These are phyloP conservation scores for Luffa aegyptiaca DNA, from an alignment of 306 rosid genomes.

Conservation along the genomic window DNA sequence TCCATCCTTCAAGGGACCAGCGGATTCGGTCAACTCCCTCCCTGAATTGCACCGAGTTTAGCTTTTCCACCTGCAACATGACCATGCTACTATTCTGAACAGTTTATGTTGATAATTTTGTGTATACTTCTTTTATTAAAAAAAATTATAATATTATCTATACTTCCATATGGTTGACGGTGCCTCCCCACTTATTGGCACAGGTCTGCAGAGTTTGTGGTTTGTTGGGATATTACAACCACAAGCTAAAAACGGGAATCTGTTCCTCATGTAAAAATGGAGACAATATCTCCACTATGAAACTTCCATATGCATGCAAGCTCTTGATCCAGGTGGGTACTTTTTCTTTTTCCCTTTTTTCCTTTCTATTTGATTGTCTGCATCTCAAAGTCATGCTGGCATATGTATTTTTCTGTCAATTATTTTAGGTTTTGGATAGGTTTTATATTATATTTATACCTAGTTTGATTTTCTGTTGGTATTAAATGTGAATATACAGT, in stretches of 20 bases:
- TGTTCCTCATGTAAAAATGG: slow-evolving; percentile 87
- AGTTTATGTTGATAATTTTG: neutral
- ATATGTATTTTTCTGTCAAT: neutral
- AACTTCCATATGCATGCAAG: slow-evolving; percentile 96
- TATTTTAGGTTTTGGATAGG: neutral
- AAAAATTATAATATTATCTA: neutral
- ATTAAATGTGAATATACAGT: neutral
- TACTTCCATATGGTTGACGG: slow-evolving; percentile 6
- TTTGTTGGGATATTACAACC: slow-evolving; percentile 78
- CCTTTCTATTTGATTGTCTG: neutral
- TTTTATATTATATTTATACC: neutral
- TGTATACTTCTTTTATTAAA: neutral
- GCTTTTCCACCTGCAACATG: too few relatives aligned
- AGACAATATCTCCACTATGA: slow-evolving; percentile 66
- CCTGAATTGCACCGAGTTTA: too few relatives aligned
- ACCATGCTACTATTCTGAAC: neutral
- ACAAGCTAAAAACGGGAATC: slow-evolving; percentile 59
- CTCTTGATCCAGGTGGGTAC: slow-evolving; percentile 71
- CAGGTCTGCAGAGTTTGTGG: slow-evolving; percentile 84
- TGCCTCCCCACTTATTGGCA: slow-evolving; percentile 3
- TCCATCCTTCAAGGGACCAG: too few relatives aligned
- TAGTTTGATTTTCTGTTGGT: neutral
- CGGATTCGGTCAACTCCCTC: too few relatives aligned
- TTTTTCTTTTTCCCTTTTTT: neutral
- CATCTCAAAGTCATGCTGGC: neutral